Evolutionary conservation across 2,329 filamentous ascomycete species (phyloP).

Genomic region (Sporothrix schenckii): DNA sequence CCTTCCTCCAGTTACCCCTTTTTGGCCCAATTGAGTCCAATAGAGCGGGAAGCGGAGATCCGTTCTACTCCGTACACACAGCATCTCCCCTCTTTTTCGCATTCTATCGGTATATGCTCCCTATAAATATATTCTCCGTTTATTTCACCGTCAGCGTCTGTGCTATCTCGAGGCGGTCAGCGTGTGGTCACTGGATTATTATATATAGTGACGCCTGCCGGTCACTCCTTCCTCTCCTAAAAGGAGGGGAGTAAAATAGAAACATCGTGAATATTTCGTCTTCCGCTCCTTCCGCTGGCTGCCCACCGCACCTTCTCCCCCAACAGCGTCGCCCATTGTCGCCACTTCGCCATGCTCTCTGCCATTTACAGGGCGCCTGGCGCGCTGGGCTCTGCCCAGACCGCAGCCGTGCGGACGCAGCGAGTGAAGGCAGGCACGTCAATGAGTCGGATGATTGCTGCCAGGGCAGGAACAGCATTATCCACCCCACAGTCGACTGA

Average conservation of each 20-base stretch:
- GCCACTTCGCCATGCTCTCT: constrained; percentile 22
- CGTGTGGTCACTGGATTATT: constrained; percentile 16
- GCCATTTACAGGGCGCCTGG: constrained; percentile 27
- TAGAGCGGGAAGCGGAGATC: constrained; percentile 23
- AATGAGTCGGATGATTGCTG: constrained; percentile 7
- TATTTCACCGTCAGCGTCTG: constrained; percentile 14
- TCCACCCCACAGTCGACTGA: constrained; percentile 30
- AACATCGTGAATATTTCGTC: constrained; percentile 9
- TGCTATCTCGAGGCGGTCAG: constrained; percentile 29
- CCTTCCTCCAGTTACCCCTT: neutral
- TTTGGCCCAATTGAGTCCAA: neutral
- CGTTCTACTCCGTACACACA: neutral
- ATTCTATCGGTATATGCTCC: neutral
- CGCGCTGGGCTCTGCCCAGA: constrained; percentile 16
- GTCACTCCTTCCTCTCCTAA: neutral
- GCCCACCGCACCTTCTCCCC: neutral
- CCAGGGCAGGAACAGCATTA: constrained; percentile 16
- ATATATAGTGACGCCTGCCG: constrained; percentile 23
- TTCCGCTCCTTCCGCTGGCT: neutral
- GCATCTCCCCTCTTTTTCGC: neutral
- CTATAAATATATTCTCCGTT: constrained; percentile 12
- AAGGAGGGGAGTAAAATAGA: neutral
- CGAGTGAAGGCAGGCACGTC: constrained; percentile 17
- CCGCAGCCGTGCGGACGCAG: constrained; percentile 1
- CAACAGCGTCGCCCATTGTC: constrained; percentile 12